These are phyloP conservation scores for Tetrahymena borealis DNA, from an alignment of 73 alveolate species.

Conservation along the genomic window DNA sequence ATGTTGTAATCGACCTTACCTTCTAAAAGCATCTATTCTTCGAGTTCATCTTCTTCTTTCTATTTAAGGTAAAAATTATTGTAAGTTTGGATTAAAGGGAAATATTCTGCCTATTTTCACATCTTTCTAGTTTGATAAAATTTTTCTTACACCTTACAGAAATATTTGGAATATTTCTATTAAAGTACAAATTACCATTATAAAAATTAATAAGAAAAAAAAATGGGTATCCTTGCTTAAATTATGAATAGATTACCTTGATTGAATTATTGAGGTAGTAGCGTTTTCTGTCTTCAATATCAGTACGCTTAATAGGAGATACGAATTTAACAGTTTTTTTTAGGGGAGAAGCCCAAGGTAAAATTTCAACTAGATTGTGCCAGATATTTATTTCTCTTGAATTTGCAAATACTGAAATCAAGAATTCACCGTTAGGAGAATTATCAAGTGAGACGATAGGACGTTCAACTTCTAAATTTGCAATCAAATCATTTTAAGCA, in stretches of 20 bases:
- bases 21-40: not conserved
- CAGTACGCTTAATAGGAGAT: not conserved
- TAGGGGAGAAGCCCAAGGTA: not conserved
- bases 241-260: not conserved
- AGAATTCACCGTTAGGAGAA: not conserved
- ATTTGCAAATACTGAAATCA: not conserved
- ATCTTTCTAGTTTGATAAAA: too few species aligned
- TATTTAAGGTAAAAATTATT: not conserved
- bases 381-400: not conserved
- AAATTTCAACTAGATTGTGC: not conserved
- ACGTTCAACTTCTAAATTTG: not conserved
- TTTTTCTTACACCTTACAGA: too few species aligned
- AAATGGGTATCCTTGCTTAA: not conserved
- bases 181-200: too few species aligned
- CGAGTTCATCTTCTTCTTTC: not conserved
- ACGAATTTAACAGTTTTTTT: not conserved
- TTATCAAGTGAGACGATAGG: not conserved
- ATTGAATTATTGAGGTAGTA: not conserved
- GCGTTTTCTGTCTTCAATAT: not conserved
- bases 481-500: not conserved
- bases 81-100: not conserved
- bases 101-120: too few species aligned
- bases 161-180: too few species aligned
- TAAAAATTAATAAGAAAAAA: too few species aligned
- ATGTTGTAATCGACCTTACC: not conserved